Evolutionary conservation across 2,329 filamentous ascomycete genomes (phyloP).

Genomic region (Fusarium begoniae): DNA sequence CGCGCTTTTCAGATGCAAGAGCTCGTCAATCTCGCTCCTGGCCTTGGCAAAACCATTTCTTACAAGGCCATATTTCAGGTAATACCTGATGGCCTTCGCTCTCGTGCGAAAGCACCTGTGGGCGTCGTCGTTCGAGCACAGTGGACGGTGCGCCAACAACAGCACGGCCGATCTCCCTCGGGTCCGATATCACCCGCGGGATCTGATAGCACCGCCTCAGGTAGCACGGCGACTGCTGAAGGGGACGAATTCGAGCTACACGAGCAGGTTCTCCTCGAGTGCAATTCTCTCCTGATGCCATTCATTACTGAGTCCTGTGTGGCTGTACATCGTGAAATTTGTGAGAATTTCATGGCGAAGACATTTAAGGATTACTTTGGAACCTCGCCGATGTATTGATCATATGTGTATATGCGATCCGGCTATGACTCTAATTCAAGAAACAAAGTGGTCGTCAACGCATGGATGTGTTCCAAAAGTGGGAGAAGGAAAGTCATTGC

Average conservation of each 20-base stretch:
- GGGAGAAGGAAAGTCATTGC: neutral
- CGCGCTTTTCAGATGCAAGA: slow-evolving; percentile 47
- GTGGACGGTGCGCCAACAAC: slow-evolving; percentile 44
- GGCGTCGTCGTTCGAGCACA: slow-evolving; percentile 55
- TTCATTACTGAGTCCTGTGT: slow-evolving; percentile 46
- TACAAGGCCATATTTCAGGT: slow-evolving; percentile 57
- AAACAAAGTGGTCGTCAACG: neutral
- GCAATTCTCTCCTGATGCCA: slow-evolving; percentile 49
- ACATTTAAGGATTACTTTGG: slow-evolving; percentile 40
- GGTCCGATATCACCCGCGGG: slow-evolving; percentile 38
- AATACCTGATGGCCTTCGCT: slow-evolving; percentile 53
- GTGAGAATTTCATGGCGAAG: slow-evolving; percentile 46
- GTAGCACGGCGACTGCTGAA: slow-evolving; percentile 38
- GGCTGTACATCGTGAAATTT: slow-evolving; percentile 44
- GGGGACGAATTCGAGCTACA: slow-evolving; percentile 47
- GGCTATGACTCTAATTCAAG: neutral
- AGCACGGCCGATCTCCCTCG: slow-evolving; percentile 14
- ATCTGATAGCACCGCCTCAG: slow-evolving; percentile 40
- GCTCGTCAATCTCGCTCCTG: slow-evolving; percentile 50
- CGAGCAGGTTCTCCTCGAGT: slow-evolving; percentile 47
- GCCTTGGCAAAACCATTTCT: slow-evolving; percentile 51
- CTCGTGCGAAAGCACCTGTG: slow-evolving; percentile 53
- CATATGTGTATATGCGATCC: neutral
- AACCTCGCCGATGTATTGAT: slow-evolving; percentile 6
- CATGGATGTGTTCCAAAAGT: neutral